Evolutionary conservation across 2,329 filamentous ascomycete genomes (phyloP), one percentile per base, ranked within the genome.

Genomic region (Ophiostoma himal-ulmi): DNA sequence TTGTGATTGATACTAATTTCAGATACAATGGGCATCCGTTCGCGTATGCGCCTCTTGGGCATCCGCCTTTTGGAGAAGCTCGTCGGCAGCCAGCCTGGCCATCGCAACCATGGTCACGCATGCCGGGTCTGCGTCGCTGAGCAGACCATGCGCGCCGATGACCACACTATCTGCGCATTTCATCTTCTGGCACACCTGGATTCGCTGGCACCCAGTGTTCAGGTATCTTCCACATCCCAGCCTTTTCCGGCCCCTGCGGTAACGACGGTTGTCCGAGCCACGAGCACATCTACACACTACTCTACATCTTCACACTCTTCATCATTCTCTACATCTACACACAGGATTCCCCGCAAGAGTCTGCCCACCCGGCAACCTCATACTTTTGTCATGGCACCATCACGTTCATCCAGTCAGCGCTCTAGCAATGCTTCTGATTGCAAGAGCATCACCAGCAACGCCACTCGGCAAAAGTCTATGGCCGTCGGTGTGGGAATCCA

Each of bases 121-220:
- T 71, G 70, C 22, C 62, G 67, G 2, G 36, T 71, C 5, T 71
- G 70, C 14, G 68, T 26, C 8, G 67, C 34, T 11, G 44, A 68
- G 36, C 41, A 70, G 36, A 36, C 41, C 8, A 34, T 64, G 14
- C n/a, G 34, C 6, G 48, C 62, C 20, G 62, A 68, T 36, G 67
- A 68, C 41, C 20, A 57, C 5, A n/a, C 44, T 14, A 62, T 62
- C 36, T 69, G 1, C 66, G 48, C n/a, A 79, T 81, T 64, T 3
- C 69, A 71, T n/a, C 70, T 54, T 26, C 20, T 52, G 0, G n/a
- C 64, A 14, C 62, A 41, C 34, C 62, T 69, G 30, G 22, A 52
- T 48, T 66, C 60, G 34, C 36, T 68, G 7, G 17, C n/a, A 34
- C 22, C 34, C n/a, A 1, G 22, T 20, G 10, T 37, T n/a, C 17